Evolutionary conservation across 495 filamentous ascomycete genomes (phyloP).

Genomic region (Friedmanniomyces simplex): DNA sequence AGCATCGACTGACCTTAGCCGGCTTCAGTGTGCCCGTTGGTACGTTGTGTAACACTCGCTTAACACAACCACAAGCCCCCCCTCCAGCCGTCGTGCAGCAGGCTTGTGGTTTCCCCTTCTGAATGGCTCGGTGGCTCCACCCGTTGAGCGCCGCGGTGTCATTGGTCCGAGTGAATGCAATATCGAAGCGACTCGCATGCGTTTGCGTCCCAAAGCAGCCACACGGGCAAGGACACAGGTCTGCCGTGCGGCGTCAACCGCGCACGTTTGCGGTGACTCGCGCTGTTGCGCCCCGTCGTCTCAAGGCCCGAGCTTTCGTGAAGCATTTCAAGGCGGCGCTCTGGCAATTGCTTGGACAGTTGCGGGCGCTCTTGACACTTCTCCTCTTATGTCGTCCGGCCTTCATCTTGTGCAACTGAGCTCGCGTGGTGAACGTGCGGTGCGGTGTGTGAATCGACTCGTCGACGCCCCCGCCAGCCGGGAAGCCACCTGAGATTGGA

Average conservation of each 20-base stretch:
- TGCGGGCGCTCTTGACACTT: not conserved
- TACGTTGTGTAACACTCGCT: not conserved
- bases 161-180: not conserved
- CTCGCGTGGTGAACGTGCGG: not conserved
- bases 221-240: not conserved
- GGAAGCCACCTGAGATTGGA: not conserved
- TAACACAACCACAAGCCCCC: not conserved
- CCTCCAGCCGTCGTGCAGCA: not conserved
- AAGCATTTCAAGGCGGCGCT: not conserved
- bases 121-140: not conserved
- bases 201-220: not conserved
- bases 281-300: not conserved
- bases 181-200: not conserved
- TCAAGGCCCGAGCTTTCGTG: not conserved
- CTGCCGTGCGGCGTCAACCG: not conserved
- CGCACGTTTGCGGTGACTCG: not conserved
- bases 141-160: not conserved
- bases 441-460: not conserved
- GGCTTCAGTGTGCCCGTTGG: not conserved
- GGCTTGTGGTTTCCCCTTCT: not conserved
- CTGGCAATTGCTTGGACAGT: not conserved
- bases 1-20: not conserved
- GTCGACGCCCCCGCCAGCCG: not conserved
- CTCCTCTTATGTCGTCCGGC: not conserved
- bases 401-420: not conserved